Base-by-base conservation (phyloP, 2,329 filamentous ascomycete species). In the Helotiales sp. region DNA sequence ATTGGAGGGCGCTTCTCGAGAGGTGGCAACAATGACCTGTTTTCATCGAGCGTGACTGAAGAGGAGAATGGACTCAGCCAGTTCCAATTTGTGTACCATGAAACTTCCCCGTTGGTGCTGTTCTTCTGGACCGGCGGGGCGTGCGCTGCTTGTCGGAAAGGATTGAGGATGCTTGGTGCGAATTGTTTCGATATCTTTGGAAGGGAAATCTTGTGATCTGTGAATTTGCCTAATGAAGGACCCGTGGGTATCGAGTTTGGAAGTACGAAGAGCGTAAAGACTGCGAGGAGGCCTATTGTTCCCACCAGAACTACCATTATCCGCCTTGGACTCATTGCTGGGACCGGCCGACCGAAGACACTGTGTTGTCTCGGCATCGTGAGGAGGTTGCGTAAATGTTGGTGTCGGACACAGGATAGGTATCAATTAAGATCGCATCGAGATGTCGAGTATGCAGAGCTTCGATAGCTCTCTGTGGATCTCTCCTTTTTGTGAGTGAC, bases 31-130 rank as follows among this genome's bases (percentile, higher is more conserved):
- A 98, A 82, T 7, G 89, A 87, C 54, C 91, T 83, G 68, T 89
- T 88, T 72, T 96, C 89, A 69, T 96, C 93, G 56, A 95, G 80
- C 7, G 84, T 87, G 57, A 95, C 80, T 15, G 85, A 84, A 42
- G 87, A 92, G 17, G 92, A 96, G 73, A 97, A 98, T 2, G 93
- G 91, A 60, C 89, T 90, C 67, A 90, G 81, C 92, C 93, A 98
- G 71, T 88, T 91, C 86, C 89, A 96, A 72, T 96, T 87, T 63
- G 84, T 87, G 75, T 91, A 90, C 93, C 93, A 98, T 59, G 86
- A 87, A 31, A 89, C 87, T 60, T 89, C 89, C 50, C 87, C 89
- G 70, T 84, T 87, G 5, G 88, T 89, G 70, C 90, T 93, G 72
- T 93, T 91, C 62, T 85, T 84, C 72, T 93, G 88, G 53, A 86